Percentiles rank a stretch among this genome's conserved stretches.
These are phyloP conservation scores for Ophiostoma montium DNA, from an alignment of 2,329 filamentous ascomycete genomes.

Conservation along the genomic window DNA sequence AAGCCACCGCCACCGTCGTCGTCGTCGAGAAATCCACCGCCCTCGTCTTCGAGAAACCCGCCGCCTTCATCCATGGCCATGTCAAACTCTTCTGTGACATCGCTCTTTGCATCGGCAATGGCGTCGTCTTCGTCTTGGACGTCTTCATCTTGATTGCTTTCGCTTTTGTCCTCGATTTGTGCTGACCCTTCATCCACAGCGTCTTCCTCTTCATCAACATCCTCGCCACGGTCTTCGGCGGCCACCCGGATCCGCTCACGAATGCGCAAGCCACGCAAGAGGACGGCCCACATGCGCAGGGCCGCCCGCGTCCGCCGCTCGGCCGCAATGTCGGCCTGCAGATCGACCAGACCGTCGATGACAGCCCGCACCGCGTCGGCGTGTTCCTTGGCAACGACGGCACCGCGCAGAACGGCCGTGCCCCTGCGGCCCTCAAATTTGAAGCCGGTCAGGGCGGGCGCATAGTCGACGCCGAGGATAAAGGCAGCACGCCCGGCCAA, in stretches of 20 bases:
- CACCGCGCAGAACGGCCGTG: slow-evolving; percentile 67
- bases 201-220: slow-evolving; percentile 21
- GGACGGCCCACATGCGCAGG: slow-evolving; percentile 57
- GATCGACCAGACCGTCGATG: slow-evolving; percentile 51
- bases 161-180: background rate
- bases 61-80: slow-evolving; percentile 19
- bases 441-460: slow-evolving; percentile 82
- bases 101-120: slow-evolving; percentile 15
- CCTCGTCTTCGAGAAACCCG: no score
- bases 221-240: slow-evolving; percentile 31
- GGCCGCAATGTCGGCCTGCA: slow-evolving; percentile 48
- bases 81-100: slow-evolving; percentile 19
- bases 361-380: slow-evolving; percentile 58
- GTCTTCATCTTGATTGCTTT: background rate
- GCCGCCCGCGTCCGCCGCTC: slow-evolving; percentile 48
- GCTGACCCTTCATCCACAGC: background rate
- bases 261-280: slow-evolving; percentile 65
- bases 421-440: slow-evolving; percentile 74
- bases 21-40: slow-evolving; percentile 17
- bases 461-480: slow-evolving; percentile 68
- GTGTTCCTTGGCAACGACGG: slow-evolving; percentile 60
- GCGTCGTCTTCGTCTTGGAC: background rate
- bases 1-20: slow-evolving; percentile 6
- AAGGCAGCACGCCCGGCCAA: slow-evolving; percentile 57
- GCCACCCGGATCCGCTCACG: slow-evolving; percentile 55